phyloP scores from a whole-genome alignment of 2,329 filamentous ascomycete genomes.

The Arachnomyces sp. region DNA sequence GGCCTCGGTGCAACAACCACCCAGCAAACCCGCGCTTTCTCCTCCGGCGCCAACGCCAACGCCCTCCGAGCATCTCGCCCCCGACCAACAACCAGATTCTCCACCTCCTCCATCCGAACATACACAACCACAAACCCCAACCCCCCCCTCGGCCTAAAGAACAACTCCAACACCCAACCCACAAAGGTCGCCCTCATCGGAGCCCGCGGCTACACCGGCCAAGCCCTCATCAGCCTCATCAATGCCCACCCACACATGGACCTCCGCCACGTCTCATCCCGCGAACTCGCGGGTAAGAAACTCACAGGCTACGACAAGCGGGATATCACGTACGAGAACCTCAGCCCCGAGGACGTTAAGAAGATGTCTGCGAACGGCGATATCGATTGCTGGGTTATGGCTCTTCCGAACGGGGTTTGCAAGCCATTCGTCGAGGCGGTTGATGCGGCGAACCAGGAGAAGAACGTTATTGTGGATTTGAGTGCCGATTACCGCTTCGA shows the following conservation, averaged over 20 bases:
- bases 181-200: constrained; percentile 81
- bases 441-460: constrained; percentile 57
- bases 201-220: constrained; percentile 87
- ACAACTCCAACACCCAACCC: constrained; percentile 69
- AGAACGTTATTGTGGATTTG: constrained; percentile 79
- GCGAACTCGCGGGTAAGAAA: constrained; percentile 79
- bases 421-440: constrained; percentile 89
- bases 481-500: constrained; percentile 97
- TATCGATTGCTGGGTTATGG: constrained; percentile 97
- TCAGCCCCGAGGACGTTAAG: constrained; percentile 76
- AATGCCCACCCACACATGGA: constrained; percentile 87
- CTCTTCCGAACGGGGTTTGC: constrained; percentile 89
- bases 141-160: constrained; percentile 80
- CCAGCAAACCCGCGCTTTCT: constrained; percentile 61
- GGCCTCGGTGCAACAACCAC: constrained; percentile 38
- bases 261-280: constrained; percentile 82
- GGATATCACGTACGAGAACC: constrained; percentile 84
- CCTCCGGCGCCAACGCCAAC: constrained; percentile 42
- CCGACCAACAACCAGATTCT: constrained; percentile 11
- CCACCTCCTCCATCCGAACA: constrained; percentile 28
- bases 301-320: constrained; percentile 86
- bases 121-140: constrained; percentile 66
- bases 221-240: constrained; percentile 78
- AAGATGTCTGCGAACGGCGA: constrained; percentile 75
- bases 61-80: constrained; percentile 28